Percentiles rank a stretch among this genome's conserved stretches.
Conservation (phyloP, 495 filamentous ascomycete genomes). For the Filosporella fistucella region DNA sequence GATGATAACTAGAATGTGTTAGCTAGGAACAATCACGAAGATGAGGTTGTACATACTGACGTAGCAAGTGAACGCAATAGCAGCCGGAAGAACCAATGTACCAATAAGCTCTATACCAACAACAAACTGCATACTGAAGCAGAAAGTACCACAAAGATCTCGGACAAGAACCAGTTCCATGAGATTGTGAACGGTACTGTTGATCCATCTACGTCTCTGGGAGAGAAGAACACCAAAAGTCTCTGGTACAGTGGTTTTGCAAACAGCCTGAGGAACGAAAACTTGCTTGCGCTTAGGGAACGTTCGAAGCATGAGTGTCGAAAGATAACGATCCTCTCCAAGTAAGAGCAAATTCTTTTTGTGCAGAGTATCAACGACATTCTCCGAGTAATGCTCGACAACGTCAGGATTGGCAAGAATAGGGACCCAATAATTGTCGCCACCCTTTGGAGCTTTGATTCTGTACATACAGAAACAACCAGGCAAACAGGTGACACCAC, state of each 20-base stretch:
- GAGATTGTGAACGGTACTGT: slow-evolving; percentile 97
- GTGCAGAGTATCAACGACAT: slow-evolving; percentile 97
- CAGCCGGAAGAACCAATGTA: slow-evolving; percentile 90
- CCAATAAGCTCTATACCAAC: slow-evolving; percentile 95
- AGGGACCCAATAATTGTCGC: slow-evolving; percentile 98
- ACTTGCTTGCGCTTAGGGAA: slow-evolving; percentile 99
- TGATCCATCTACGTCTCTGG: slow-evolving; percentile 97
- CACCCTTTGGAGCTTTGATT: slow-evolving; percentile 98
- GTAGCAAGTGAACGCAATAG: slow-evolving; percentile 96
- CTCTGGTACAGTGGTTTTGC: slow-evolving; percentile 96
- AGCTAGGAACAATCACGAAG: slow-evolving; percentile 11
- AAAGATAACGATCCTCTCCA: slow-evolving; percentile 95
- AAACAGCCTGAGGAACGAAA: slow-evolving; percentile 96
- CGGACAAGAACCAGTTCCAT: slow-evolving; percentile 96
- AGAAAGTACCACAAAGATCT: slow-evolving; percentile 98
- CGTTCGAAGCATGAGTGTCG: slow-evolving; percentile 95
- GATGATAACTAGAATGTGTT: slow-evolving; percentile 60
- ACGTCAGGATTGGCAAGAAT: slow-evolving; percentile 98
- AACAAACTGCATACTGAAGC: slow-evolving; percentile 99
- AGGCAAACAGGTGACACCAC: slow-evolving; percentile 97
- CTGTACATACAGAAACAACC: slow-evolving; percentile 99
- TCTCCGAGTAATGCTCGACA: slow-evolving; percentile 98
- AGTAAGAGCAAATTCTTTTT: slow-evolving; percentile 96
- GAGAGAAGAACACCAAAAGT: slow-evolving; percentile 88
- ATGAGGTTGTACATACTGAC: slow-evolving; percentile 58